Evolutionary conservation across 192 early-diverging fungal species (phyloP), one percentile per base, ranked within the genome.

Genomic region (Umbelopsis sp.): DNA sequence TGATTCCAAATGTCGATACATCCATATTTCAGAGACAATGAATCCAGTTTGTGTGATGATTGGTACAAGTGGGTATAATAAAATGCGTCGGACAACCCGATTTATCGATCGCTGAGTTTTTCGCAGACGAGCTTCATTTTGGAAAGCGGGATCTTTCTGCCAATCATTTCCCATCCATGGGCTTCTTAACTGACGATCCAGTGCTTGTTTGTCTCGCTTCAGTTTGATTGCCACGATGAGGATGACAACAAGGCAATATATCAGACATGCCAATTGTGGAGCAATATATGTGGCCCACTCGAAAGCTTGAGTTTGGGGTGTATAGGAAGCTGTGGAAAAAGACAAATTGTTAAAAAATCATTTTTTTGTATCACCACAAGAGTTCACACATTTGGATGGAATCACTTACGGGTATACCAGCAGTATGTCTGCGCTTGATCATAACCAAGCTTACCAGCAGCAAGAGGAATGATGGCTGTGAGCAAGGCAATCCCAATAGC

Each of bases 61-160:
- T 23, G 69, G 69, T 16, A 71, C 53, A 37, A 58, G 33, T 20
- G 52, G 50, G 53, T 71, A 71, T 41, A 71, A 27, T n/a, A 71
- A 44, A 46, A 71, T 71, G 30, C 69, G 69, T 25, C 69, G 49
- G 37, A 71, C 69, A 8, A 58, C 49, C 20, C 52, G 51, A 20
- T 71, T 71, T 9, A 71, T 71, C 18, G 52, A 46, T 25, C 21
- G 27, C 51, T 58, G 49, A 22, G 53, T 58, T 30, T 27, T 46
- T 21, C 44, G 18, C 3, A 25, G 45, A 35, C 46, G 41, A 23
- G 13, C 41, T 46, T 66, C 21, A 47, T 3, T 22, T 23, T 20
- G 27, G 6, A 15, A 22, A 46, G 45, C 41, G 5, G 11, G 65
- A 46, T 46, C 44, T 18, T 47, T 46, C 37, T 18, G 12, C 45